Base-by-base conservation (phyloP, 768 basidiomycete genomes). In the button mushroom (Agaricus bisporus) region DNA sequence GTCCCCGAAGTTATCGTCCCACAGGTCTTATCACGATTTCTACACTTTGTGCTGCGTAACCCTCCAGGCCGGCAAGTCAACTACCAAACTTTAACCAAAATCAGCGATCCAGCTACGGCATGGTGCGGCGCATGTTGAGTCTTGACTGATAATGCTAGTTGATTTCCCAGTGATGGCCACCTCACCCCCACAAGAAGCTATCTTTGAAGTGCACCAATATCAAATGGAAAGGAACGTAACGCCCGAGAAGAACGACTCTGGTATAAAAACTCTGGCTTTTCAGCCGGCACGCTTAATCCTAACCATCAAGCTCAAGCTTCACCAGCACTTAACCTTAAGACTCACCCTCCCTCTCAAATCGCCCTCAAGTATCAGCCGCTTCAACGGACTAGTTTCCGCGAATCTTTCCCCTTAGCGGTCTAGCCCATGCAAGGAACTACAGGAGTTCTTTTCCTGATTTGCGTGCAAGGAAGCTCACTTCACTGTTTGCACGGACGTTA, bases 111-210 rank as follows among this genome's bases (percentile, higher is more conserved):
- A n/a, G 11, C 7, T 32, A 6, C 29, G 8, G 11, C 11, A 11
- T 32, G 29, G 11, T 5, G 29, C 7, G 29, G 29, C 29, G 11
- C 29, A 32, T 5, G 8, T 32, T 32, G n/a, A n/a, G n/a, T n/a
- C n/a, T n/a, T n/a, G 29, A 32, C 29, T 11, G 11, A 6, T 8
- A 32, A 32, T 32, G 11, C 29, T 76, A 32, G 6, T 32, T 32
- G 11, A 32, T 32, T 32, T 8, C 29, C 17, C 10, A 17, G 15
- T 39, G 38, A 39, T 39, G 38, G 38, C 38, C 38, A 39, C 38
- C 15, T 17, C 38, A 6, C 38, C 6, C 6, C 38, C 38, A 39
- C 38, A 7, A 15, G 38, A 39, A 39, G 15, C 12, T 39, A 6
- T 39, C 12, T 39, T 17, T 14, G 14, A 15, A 17, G 15, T 17